Conservation (phyloP, 306 rosid species). For the Glycine soja region DNA sequence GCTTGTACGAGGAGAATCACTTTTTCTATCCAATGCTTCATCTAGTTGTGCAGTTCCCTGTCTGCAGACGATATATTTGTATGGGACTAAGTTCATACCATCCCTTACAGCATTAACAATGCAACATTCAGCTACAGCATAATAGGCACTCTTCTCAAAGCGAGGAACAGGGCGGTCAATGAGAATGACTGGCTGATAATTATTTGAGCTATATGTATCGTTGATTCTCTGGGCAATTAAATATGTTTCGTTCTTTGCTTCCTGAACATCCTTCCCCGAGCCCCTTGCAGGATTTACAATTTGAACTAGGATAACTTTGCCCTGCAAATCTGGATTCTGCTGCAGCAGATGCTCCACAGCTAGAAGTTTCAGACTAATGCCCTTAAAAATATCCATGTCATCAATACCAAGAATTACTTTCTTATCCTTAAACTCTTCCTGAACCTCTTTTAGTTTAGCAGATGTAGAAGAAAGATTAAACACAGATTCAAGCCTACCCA, state of each 20-base stretch:
- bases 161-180: constrained; percentile 80
- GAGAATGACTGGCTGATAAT: constrained; percentile 73
- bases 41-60: constrained; percentile 69
- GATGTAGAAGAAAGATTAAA: constrained; percentile 69
- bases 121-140: constrained; percentile 86
- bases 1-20: constrained; percentile 64
- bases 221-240: constrained; percentile 69
- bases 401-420: constrained; percentile 75
- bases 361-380: constrained; percentile 78
- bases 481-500: constrained; percentile 83
- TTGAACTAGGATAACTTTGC: constrained; percentile 75
- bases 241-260: constrained; percentile 72
- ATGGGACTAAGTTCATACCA: constrained; percentile 91
- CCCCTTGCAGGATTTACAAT: constrained; percentile 92
- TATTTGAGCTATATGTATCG: constrained; percentile 57
- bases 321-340: constrained; percentile 67
- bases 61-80: constrained; percentile 81
- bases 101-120: constrained; percentile 89
- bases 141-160: constrained; percentile 82
- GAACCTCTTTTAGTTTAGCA: constrained; percentile 68
- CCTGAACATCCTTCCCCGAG: constrained; percentile 82
- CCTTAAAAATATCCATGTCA: constrained; percentile 92
- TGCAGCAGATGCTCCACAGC: constrained; percentile 81
- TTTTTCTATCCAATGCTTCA: constrained; percentile 57
- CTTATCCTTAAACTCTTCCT: constrained; percentile 68